Evolutionary conservation across 768 basidiomycete genomes (phyloP).

Genomic region (Tulasnella sp.): DNA sequence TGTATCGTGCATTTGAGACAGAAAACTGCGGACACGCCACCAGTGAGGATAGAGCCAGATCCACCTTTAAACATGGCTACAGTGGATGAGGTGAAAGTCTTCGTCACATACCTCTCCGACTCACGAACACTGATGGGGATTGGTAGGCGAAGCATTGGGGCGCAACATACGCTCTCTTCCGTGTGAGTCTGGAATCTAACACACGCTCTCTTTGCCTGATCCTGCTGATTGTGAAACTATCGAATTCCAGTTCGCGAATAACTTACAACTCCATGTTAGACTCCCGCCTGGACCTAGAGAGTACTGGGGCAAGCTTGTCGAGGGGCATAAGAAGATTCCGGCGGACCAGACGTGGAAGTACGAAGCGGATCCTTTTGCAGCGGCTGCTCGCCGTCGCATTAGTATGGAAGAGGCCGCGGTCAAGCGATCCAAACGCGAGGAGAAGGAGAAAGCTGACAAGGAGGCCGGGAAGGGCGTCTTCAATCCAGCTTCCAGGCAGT

Average conservation of each 20-base stretch:
- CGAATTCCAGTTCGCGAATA: conserved; percentile 69
- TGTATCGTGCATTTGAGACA: conserved; percentile 60
- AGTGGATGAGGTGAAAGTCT: conserved; percentile 40
- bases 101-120: background rate
- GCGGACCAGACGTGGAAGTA: conserved; percentile 80
- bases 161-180: conserved; percentile 75
- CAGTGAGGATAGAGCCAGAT: conserved; percentile 60
- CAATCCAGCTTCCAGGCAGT: conserved; percentile 29
- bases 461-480: background rate
- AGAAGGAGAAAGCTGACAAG: conserved; percentile 24
- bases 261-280: conserved; percentile 57
- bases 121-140: background rate
- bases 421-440: conserved; percentile 37
- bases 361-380: conserved; percentile 73
- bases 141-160: conserved; percentile 71
- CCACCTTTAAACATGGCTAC: conserved; percentile 55
- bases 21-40: conserved; percentile 58
- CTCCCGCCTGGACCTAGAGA: conserved; percentile 77
- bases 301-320: conserved; percentile 71
- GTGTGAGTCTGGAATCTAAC: conserved; percentile 40
- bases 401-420: conserved; percentile 55
- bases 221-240: no score
- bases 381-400: conserved; percentile 32
- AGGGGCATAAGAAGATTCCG: conserved; percentile 54
- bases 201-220: no score